A percentile compares a stretch with the other conserved stretches of the same genome.
Evolutionary conservation across 1,284 basidiomycete species (phyloP).

Genomic region (Rhodotorula sp.): DNA sequence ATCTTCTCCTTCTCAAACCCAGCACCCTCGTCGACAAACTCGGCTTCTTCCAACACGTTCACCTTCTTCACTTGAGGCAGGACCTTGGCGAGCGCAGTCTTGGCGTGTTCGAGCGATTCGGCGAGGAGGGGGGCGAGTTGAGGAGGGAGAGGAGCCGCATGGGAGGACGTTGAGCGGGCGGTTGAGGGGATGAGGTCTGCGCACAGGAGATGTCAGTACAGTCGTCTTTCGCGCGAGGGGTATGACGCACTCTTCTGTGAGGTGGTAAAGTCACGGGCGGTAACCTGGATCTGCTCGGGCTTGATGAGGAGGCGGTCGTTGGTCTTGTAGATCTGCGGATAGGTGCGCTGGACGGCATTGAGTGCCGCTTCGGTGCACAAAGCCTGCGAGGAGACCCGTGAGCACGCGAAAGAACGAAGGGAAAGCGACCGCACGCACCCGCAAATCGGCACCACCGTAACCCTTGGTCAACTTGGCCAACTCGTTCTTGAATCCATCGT

Average conservation of each 20-base stretch:
- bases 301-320: constrained; percentile 80
- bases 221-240: no score
- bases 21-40: constrained; percentile 64
- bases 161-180: constrained; percentile 80
- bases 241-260: constrained; percentile 84
- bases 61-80: constrained; percentile 49
- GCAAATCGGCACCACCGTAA: constrained; percentile 93
- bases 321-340: constrained; percentile 96
- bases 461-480: constrained; percentile 92
- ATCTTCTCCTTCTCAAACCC: constrained; percentile 59
- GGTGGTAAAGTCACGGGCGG: constrained; percentile 94
- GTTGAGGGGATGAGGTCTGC: constrained; percentile 90
- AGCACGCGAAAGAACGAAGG: no score
- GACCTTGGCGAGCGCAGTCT: constrained; percentile 58
- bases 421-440: constrained; percentile 59
- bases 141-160: constrained; percentile 76
- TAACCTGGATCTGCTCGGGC: constrained; percentile 80
- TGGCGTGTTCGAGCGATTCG: constrained; percentile 67
- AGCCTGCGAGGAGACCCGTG: constrained; percentile 57
- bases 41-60: constrained; percentile 79
- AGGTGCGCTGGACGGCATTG: constrained; percentile 92
- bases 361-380: constrained; percentile 94
- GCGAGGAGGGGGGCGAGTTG: constrained; percentile 82
- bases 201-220: background rate
- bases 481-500: constrained; percentile 61